Conservation (phyloP, 108 stramenopile genomes). For the Aurantiochytrium sp. region DNA sequence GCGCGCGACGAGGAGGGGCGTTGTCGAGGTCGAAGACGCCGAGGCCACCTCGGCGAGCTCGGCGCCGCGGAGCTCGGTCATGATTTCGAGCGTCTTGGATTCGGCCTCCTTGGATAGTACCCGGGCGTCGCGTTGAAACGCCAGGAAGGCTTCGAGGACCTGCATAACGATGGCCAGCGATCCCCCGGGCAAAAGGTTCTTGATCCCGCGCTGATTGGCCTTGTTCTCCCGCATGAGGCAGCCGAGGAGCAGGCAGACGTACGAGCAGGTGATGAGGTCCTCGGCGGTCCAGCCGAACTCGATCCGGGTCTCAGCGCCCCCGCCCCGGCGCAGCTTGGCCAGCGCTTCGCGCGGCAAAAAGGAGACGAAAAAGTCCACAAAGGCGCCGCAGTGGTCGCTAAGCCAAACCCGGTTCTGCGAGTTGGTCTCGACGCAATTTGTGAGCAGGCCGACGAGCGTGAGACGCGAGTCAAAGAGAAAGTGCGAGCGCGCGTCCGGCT, state of each 20-base stretch:
- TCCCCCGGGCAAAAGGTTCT: not conserved
- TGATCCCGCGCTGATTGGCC: not conserved
- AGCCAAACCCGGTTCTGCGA: not conserved
- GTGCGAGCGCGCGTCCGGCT: not conserved
- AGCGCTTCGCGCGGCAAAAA: not conserved
- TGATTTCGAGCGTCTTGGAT: not conserved
- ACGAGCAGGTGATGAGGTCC: conserved; percentile 1
- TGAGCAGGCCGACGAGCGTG: not conserved
- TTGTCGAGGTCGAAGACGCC: not conserved
- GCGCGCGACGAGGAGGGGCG: not conserved
- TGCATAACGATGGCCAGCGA: not conserved
- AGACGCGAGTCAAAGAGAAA: not conserved
- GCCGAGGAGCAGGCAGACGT: not conserved
- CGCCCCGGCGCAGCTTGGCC: not conserved
- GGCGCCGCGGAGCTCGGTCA: not conserved
- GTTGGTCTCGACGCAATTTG: conserved; percentile 25
- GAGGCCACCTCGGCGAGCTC: not conserved
- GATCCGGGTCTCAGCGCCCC: not conserved
- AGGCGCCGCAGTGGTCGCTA: not conserved
- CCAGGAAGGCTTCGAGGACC: not conserved
- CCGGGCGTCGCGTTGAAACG: not conserved
- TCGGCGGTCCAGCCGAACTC: not conserved
- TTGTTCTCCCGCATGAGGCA: not conserved
- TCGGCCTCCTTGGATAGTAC: not conserved
- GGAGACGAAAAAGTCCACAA: not conserved